Conservation (phyloP, 2,329 filamentous ascomycete genomes). For the Cladorrhinum sp. region DNA sequence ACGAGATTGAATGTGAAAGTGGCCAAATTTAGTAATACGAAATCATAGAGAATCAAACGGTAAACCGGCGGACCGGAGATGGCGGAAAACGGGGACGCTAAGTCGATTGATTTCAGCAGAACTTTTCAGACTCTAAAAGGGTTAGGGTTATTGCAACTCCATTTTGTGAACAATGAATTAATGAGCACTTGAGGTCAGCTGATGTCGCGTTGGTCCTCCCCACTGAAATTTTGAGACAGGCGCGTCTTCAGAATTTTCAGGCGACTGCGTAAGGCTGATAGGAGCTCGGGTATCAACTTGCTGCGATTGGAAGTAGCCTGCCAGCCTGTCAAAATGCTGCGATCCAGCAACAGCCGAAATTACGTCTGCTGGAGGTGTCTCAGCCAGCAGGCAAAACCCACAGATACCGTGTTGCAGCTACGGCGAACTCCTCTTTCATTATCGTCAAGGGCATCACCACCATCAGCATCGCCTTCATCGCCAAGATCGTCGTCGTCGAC, state of each 20-base stretch:
- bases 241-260: constrained; percentile 15
- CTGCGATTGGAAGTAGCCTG: neutral
- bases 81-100: neutral
- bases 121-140: constrained; percentile 2
- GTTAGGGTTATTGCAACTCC: constrained; percentile 15
- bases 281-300: neutral
- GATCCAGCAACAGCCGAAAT: constrained; percentile 18
- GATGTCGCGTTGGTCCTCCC: constrained; percentile 18
- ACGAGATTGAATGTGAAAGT: neutral
- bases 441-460: constrained; percentile 3
- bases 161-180: neutral
- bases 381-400: constrained; percentile 10
- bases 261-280: neutral
- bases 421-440: neutral
- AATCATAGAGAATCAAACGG: too few species aligned
- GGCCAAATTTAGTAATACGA: neutral
- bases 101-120: neutral
- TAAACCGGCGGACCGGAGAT: too few species aligned
- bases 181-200: constrained; percentile 14
- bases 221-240: neutral
- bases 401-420: constrained; percentile 5
- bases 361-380: constrained; percentile 31
- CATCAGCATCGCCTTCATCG: neutral
- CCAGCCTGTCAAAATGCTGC: constrained; percentile 21
- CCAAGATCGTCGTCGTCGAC: neutral